Evolutionary conservation across 2,329 filamentous ascomycete species (phyloP), one percentile per base, ranked within the genome.

Genomic region (Fusarium brachygibbosum): DNA sequence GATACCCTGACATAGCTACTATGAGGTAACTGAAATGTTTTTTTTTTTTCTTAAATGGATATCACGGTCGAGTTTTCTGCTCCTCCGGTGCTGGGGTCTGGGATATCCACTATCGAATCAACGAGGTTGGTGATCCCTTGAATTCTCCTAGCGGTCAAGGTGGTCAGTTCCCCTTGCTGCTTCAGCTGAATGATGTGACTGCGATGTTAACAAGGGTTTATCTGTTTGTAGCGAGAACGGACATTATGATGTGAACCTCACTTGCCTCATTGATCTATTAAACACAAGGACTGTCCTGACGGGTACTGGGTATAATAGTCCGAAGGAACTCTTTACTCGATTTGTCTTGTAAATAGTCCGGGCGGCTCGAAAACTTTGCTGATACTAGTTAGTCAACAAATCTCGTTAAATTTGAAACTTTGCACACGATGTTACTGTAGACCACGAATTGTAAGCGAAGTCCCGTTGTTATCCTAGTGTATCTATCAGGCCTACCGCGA

Each of bases 61-160:
- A n/a, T 13, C 23, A 38, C 16, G 21, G 21, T 37, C 46, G 37
- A 19, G 23, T 40, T 29, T 40, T 51, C n/a, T 19, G 17, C 48
- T 40, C 34, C 31, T 8, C 37, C 23, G 17, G 38, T 53, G 53
- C 32, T n/a, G 23, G 19, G 31, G 25, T 37, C 28, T 19, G 23
- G 14, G 17, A 28, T 41, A 48, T 60, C 63, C 46, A 64, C 62
- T 40, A 21, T 55, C 31, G 34, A 51, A 51, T 23, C 19, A 70
- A 37, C 41, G 25, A 37, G 40, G 23, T 17, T 42, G 44, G 44
- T 13, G 25, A 17, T 51, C 17, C n/a, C 28, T 41, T 32, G 38
- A 53, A 17, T 11, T 29, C 37, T 38, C 23, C 31, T 35, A 23
- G 23, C 48, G 34, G 48, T 51, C 48, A 50, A 34, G 48, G 25